Evolutionary conservation across 1,139 yeast species (phyloP).

Genomic region (Spencermartinsiella ligniputridi): DNA sequence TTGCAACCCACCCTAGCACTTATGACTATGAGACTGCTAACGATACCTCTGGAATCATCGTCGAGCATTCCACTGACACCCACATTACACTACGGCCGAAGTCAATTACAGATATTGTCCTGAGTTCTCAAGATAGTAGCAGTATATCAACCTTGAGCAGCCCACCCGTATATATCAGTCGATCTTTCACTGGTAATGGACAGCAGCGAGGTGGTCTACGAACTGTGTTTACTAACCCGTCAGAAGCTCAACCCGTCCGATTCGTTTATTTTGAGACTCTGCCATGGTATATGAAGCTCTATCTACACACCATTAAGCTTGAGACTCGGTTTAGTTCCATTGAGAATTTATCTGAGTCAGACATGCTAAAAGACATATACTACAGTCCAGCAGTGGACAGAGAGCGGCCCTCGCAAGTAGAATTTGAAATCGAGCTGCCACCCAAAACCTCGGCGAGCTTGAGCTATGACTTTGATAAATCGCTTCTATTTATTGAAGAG

Average conservation of each 20-base stretch:
- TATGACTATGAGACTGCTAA: conserved; percentile 5
- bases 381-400: conserved; percentile 81
- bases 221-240: conserved; percentile 67
- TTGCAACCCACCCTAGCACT: not conserved
- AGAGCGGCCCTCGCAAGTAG: conserved; percentile 77
- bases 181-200: conserved; percentile 89
- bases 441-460: conserved; percentile 58
- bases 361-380: conserved; percentile 49
- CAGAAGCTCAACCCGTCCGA: conserved; percentile 39
- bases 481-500: conserved; percentile 77
- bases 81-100: conserved; percentile 20
- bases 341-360: conserved; percentile 19
- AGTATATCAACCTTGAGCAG: conserved; percentile 32
- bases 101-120: conserved; percentile 37
- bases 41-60: conserved; percentile 1
- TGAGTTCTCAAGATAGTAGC: conserved; percentile 33
- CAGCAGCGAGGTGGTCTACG: conserved; percentile 90
- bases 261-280: conserved; percentile 72
- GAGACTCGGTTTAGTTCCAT: conserved; percentile 7
- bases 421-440: conserved; percentile 61
- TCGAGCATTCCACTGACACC: conserved; percentile 2
- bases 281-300: conserved; percentile 92
- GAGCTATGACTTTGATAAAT: conserved; percentile 80
- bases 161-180: conserved; percentile 71
- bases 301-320: conserved; percentile 58